Base-by-base conservation (phyloP, 257 asterid species). In the Paulownia fortunei region DNA sequence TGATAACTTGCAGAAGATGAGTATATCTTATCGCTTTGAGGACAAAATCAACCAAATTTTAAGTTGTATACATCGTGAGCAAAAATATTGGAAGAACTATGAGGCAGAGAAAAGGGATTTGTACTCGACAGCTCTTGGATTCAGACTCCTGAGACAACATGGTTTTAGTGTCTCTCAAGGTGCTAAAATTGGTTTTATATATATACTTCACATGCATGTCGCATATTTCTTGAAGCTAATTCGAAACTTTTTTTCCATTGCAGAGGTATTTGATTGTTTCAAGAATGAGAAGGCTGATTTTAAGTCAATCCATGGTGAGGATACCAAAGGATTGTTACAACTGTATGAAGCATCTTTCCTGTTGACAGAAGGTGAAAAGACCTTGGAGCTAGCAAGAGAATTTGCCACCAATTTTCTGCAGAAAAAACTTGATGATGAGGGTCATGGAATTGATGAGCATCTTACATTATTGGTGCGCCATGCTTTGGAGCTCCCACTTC, bases 291-390 rank as follows among this genome's bases (percentile, higher is more conserved):
- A 76, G 59, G 87, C 88, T 0, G 79, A 80, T 0, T 81, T 85
- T 13, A 64, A 70, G 49, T 0, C 68, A 2, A 79, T 73, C 59
- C 76, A 77, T 0, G 67, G 30, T 0, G 52, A 81, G 3, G 89
- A 89, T 7, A 68, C 52, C 0, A 42, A 56, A 70, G 91, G 88
- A 37, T 36, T 87, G 80, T 12, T 86, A 26, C 80, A 83, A 52
- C 52, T 87, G 15, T 86, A 89, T 13, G 94, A 89, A 84, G 89
- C 92, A 77, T 89, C 89, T 3, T 76, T 75, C 79, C 49, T 86
- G 6, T 42, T 72, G 77, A 49, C 58, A 24, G 66, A 81, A 67
- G 88, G 88, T 9, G 94, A 89, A 56, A 70, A 9, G 3, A 80
- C 42, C 15, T 65, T 89, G 55, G 89, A 86, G 70, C 16, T 73